Conservation (phyloP, 352 stramenopile species). For the Phytophthora meadii region DNA sequence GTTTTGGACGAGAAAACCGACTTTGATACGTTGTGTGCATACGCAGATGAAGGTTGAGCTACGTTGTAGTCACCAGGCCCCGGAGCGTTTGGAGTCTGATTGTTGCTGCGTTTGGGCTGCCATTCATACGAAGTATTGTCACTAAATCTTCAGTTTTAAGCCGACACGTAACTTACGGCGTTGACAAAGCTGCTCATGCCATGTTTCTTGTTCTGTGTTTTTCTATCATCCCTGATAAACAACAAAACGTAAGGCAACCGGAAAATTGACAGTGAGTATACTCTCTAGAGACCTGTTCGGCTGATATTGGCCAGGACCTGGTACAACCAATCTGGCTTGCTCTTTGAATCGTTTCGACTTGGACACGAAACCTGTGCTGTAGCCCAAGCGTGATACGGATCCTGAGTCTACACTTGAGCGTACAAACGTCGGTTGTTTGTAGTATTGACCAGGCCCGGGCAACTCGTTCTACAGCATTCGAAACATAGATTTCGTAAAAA, state of each 20-base stretch:
- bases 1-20: constrained; percentile 74
- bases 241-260: constrained; percentile 2
- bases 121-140: too few relatives aligned
- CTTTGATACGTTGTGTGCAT: constrained; percentile 62
- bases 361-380: constrained; percentile 81
- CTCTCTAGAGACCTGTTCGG: constrained; percentile 37
- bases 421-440: constrained; percentile 67
- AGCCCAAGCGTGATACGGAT: constrained; percentile 76
- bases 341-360: constrained; percentile 80
- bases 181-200: constrained; percentile 74
- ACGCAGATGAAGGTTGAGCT: constrained; percentile 41
- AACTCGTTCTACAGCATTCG: constrained; percentile 60
- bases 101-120: constrained; percentile 42
- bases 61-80: constrained; percentile 67
- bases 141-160: too few relatives aligned
- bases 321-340: constrained; percentile 49
- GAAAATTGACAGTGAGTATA: neutral
- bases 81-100: constrained; percentile 40
- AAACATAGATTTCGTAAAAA: neutral
- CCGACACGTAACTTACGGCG: constrained; percentile 32
- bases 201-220: constrained; percentile 68
- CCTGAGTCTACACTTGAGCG: constrained; percentile 69
- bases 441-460: constrained; percentile 73
- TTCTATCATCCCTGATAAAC: constrained; percentile 43
- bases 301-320: constrained; percentile 74